Percentiles rank a stretch among this genome's conserved stretches.
These are phyloP conservation scores for Beauveria sp. DNA, from an alignment of 2,329 filamentous ascomycete genomes.

Conservation along the genomic window DNA sequence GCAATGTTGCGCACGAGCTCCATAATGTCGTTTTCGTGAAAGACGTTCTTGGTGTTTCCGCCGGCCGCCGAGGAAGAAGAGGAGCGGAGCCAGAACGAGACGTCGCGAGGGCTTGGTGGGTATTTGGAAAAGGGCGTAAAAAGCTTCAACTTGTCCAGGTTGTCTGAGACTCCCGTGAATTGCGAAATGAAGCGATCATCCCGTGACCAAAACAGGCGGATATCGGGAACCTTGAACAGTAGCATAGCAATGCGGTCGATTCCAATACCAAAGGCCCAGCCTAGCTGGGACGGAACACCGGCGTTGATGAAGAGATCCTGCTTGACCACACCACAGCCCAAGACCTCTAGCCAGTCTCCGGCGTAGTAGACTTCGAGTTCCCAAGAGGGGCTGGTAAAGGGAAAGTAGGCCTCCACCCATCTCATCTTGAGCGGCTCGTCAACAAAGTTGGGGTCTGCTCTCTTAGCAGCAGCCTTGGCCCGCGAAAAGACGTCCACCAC, in stretches of 20 bases:
- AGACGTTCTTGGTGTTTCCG: conserved; percentile 40
- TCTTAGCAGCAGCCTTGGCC: conserved; percentile 58
- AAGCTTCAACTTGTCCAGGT: conserved; percentile 42
- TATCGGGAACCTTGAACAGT: conserved; percentile 91
- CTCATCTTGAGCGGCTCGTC: conserved; percentile 74
- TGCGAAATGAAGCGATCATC: conserved; percentile 82
- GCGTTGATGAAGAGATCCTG: conserved; percentile 76
- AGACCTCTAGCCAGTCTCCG: conserved; percentile 89
- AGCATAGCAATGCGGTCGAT: conserved; percentile 96
- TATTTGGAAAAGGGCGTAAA: conserved; percentile 89
- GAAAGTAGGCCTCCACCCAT: conserved; percentile 97
- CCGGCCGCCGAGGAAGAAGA: conserved; percentile 35
- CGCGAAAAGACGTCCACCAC: conserved; percentile 82
- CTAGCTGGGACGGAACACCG: conserved; percentile 64
- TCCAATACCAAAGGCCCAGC: conserved; percentile 94
- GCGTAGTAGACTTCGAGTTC: conserved; percentile 94
- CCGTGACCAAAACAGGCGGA: conserved; percentile 88
- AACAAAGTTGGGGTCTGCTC: conserved; percentile 38
- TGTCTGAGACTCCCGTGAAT: conserved; percentile 57
- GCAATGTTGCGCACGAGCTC: conserved; percentile 79
- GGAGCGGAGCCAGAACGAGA: conserved; percentile 75
- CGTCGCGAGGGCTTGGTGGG: conserved; percentile 82
- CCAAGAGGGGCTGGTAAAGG: conserved; percentile 92
- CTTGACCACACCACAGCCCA: conserved; percentile 85
- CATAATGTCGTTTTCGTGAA: conserved; percentile 97